phyloP scores from a whole-genome alignment of 208 protist genomes.

The Phytomonas sp. region DNA sequence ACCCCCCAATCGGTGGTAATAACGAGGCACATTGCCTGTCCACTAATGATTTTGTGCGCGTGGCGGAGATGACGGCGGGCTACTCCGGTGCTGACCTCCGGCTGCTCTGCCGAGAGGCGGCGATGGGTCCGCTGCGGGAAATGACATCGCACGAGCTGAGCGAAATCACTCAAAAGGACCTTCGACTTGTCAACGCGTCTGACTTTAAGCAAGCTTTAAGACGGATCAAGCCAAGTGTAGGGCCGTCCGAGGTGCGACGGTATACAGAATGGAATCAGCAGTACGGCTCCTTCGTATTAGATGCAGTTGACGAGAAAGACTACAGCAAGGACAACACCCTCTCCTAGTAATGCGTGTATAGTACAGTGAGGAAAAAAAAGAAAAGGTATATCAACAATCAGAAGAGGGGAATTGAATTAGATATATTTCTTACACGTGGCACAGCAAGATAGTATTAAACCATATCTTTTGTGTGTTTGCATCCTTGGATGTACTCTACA shows the following conservation, averaged over 20 bases:
- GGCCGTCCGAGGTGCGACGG: conserved; percentile 47
- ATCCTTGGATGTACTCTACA: neutral
- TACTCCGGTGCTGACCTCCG: conserved; percentile 80
- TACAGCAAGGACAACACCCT: conserved; percentile 13
- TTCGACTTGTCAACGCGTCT: conserved; percentile 45
- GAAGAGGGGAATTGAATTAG: neutral
- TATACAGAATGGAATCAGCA: conserved; percentile 79
- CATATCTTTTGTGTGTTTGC: neutral
- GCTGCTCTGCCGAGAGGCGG: conserved; percentile 65
- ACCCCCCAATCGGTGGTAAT: neutral
- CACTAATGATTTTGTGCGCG: conserved; percentile 23
- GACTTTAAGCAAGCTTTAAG: conserved; percentile 75
- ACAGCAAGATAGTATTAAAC: no score
- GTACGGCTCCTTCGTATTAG: conserved; percentile 68
- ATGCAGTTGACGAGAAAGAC: conserved; percentile 20
- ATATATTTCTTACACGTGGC: neutral
- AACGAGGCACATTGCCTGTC: conserved; percentile 23
- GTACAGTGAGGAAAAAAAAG: no score
- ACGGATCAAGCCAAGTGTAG: conserved; percentile 77
- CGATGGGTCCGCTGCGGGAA: conserved; percentile 74
- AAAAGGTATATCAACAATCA: neutral
- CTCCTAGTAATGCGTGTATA: no score
- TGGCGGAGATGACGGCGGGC: conserved; percentile 45
- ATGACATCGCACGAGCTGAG: conserved; percentile 35
- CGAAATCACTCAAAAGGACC: conserved; percentile 32